A percentile compares a stretch with the other conserved stretches of the same genome.
phyloP scores from a whole-genome alignment of 2,329 filamentous ascomycete genomes.

The Fusarium sp. region DNA sequence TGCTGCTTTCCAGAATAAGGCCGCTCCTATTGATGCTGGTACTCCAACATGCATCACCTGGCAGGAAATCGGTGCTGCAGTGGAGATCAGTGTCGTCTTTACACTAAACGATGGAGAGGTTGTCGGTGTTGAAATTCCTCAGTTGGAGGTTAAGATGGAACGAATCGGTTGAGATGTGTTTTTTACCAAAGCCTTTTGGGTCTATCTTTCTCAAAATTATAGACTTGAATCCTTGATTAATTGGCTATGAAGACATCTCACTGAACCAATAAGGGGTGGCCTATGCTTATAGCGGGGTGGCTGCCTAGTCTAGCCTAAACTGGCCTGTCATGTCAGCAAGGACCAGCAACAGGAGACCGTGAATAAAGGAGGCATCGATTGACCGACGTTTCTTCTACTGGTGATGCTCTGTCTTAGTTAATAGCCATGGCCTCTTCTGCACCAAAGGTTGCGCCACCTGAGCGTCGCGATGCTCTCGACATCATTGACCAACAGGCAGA shows the following conservation, averaged over 20 bases:
- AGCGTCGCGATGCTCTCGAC: constrained; percentile 24
- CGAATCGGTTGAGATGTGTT: not conserved
- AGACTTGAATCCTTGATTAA: too few relatives aligned
- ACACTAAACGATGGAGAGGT: not conserved
- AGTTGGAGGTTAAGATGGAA: constrained; percentile 2
- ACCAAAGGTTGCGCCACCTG: constrained; percentile 27
- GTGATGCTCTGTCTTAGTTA: not conserved
- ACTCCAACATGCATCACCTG: constrained; percentile 55
- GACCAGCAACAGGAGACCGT: not conserved
- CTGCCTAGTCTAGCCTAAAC: constrained; percentile 16
- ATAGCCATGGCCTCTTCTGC: constrained; percentile 31
- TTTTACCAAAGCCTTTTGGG: too few relatives aligned
- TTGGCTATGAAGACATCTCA: not conserved
- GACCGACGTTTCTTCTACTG: not conserved
- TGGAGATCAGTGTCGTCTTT: constrained; percentile 29
- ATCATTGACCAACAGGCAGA: constrained; percentile 53
- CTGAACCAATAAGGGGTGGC: not conserved
- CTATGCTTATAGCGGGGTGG: constrained; percentile 26
- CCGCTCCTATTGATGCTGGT: constrained; percentile 49
- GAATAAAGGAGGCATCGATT: too few relatives aligned
- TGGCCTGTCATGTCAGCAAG: constrained; percentile 2
- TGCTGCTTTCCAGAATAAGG: constrained; percentile 50
- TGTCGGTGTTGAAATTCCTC: constrained; percentile 21
- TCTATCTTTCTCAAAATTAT: not conserved
- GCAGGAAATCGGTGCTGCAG: constrained; percentile 38